Base-by-base conservation (phyloP, 2,329 filamentous ascomycete species). In the Sordariomycetes sp. region DNA sequence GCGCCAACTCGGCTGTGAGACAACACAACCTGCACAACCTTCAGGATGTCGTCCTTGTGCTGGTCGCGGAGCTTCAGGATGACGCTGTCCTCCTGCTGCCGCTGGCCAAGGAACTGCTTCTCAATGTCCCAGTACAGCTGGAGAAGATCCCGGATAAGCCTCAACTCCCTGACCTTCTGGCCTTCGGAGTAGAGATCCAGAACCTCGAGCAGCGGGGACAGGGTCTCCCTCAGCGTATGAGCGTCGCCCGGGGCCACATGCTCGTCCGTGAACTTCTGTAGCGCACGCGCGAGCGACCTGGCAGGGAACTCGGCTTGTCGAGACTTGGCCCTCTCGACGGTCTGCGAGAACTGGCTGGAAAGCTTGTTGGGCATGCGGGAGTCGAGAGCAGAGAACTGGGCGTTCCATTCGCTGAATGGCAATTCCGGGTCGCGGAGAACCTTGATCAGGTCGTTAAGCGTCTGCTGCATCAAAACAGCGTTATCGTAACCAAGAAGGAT, bases 401-500 rank as follows among this genome's bases (percentile, higher is more conserved):
- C 89, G 62, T 88, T 91, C 90, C 93, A 99, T 73, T 99, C 91
- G 71, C 93, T 91, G 70, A 94, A 99, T 1, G 94, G 94, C 62
- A 99, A 81, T 67, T 97, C 92, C 1, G 88, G 85, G 67, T 96
- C 84, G 50, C 93, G 87, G 24, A 99, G 82, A 12, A 99, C 92
- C 60, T 90, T 84, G n/a, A 97, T 86, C 43, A 97, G 79, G 69
- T 94, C 89, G 73, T 89, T 90, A 24, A 99, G 79, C 1, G 91
- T 94, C 60, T 84, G 74, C 56, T 84, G 82, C 93, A 99, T 96
- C 72, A 97, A 91, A 64, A 97, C 87, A 64, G 96, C 93, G 80
- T 99, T 99, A 75, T 99, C 94, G 69, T 90, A 99, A 60, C 94
- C 94, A 66, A 87, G 79, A 18, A 99, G 82, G 64, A 99, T 97